Percentiles rank a stretch among this genome's conserved stretches.
phyloP scores from a whole-genome alignment of 2,329 filamentous ascomycete genomes.

The Calonectria montana region DNA sequence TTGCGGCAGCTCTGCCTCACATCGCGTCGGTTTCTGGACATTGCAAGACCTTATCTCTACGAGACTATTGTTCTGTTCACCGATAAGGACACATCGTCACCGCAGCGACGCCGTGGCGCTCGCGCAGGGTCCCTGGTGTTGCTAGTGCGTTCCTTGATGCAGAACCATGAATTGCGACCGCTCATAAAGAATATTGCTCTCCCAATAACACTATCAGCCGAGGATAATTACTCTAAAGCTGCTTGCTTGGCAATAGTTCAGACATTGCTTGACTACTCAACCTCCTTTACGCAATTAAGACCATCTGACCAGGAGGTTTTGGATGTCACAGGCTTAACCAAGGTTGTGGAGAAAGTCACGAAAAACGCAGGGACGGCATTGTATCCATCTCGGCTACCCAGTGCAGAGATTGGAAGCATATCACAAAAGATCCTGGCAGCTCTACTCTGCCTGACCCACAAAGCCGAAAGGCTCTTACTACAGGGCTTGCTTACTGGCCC shows the following conservation, averaged over 20 bases:
- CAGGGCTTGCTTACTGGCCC: background rate
- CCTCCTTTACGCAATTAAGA: background rate
- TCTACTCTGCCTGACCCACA: background rate
- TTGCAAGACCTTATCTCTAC: slow-evolving; percentile 18
- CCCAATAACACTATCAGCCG: background rate
- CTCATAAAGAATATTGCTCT: slow-evolving; percentile 13
- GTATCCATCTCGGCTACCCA: background rate
- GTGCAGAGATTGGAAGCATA: background rate
- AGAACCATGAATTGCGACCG: slow-evolving; percentile 12
- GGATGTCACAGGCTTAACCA: background rate
- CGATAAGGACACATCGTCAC: background rate
- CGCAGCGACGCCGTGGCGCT: background rate
- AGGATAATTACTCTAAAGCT: background rate
- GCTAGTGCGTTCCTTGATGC: slow-evolving; percentile 1
- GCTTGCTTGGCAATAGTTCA: background rate
- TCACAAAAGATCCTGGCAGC: background rate
- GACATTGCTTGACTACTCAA: background rate
- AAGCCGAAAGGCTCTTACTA: background rate
- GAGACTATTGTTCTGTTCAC: slow-evolving; percentile 6
- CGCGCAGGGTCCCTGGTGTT: background rate
- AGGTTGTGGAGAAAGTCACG: background rate
- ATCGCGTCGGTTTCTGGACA: slow-evolving; percentile 6
- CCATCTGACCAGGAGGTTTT: background rate
- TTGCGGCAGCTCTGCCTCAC: slow-evolving; percentile 19
- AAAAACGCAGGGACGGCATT: background rate